Base-by-base conservation (phyloP, 768 basidiomycete genomes). In the Hypholoma fasciculare region DNA sequence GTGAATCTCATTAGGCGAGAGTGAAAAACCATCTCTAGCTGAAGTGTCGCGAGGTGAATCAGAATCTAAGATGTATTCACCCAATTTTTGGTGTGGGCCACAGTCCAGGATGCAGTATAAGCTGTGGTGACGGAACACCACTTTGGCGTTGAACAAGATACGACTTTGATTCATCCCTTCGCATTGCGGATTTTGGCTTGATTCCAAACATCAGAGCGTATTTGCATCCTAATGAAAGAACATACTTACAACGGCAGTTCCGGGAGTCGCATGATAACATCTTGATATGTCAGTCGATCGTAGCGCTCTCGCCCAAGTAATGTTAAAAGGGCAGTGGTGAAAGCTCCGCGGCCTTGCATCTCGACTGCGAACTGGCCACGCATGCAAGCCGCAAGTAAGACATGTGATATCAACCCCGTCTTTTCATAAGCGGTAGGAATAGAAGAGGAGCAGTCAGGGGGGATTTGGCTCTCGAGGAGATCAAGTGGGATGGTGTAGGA, bases 161-260 rank as follows among this genome's bases (percentile, higher is more conserved):
- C 54, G 17, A 37, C 46, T 7, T 7, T 14, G 27, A 38, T 54
- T 36, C 1, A 47, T 8, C 6, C 54, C 54, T 47, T 54, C 54
- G 36, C 54, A 54, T 47, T 38, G 44, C 16, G 54, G 54, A 16
- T 47, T 34, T 19, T 54, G 54, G 17, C 54, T 54, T 23, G 17
- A 16, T 13, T 7, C 19, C 13, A 34, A 37, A 4, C 17, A 17
- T n/a, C 1, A 23, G 5, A 38, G 12, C 9, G 6, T 38, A 42
- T 49, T 34, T 39, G 23, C 19, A 19, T 1, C 11, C 16, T 16
- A 36, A n/a, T 2, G 4, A n/a, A 3, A 2, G 46, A 36, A 23
- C 13, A 11, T 7, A 47, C 44, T 20, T 30, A 54, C 54, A 37
- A 14, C 30, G 54, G 43, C 14, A 54, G 34, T 12, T 54, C 43